Base-by-base conservation (phyloP, 805 yeast species). In the Hanseniaspora occidentalis region DNA sequence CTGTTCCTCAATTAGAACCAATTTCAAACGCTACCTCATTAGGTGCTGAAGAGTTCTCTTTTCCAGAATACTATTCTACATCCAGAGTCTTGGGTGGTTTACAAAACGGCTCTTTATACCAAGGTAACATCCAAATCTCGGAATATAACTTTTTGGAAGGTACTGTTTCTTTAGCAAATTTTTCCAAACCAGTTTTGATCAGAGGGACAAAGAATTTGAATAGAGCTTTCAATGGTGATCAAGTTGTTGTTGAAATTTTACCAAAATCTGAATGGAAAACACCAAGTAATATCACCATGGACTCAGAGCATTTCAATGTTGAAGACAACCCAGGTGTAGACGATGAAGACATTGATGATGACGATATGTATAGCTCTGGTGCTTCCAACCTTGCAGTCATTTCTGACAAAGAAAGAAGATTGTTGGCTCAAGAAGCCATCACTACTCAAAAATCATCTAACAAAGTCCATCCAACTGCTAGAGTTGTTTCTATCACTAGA, bases 81-180 rank as follows among this genome's bases (percentile, higher is more conserved):
- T 75, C 97, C 0, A 71, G 95, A 61, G 67, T 86, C 11, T 75
- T 85, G 73, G 97, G 95, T 38, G 98, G 98, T 35, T 60, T 89
- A 45, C 82, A 80, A 54, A 82, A 77, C 50, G 95, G 95, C 18
- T 77, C 89, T 10, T 64, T 92, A 36, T 82, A 80, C 56, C 96
- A 85, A 61, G 98, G 98, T 24, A 69, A 69, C 22, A 70, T 92
- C 50, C 74, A 75, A 49, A 75, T 88, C 14, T 84, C 89, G 4
- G 77, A 86, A 16, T 92, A 85, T 58, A 92, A 92, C 57, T 79
- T 82, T 52, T 67, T 88, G 43, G 95, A 92, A 62, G 98, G 95
- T 38, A 71, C 82, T 1, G 79, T 92, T 2, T 70, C 75, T 38
- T 73, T 82, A 4, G 65, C 79, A 2, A 73, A 81, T 0, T 79